A percentile compares a stretch with the other conserved stretches of the same genome.
Conservation (phyloP, 1,284 basidiomycete genomes). For the Cutaneotrichosporon sp. region DNA sequence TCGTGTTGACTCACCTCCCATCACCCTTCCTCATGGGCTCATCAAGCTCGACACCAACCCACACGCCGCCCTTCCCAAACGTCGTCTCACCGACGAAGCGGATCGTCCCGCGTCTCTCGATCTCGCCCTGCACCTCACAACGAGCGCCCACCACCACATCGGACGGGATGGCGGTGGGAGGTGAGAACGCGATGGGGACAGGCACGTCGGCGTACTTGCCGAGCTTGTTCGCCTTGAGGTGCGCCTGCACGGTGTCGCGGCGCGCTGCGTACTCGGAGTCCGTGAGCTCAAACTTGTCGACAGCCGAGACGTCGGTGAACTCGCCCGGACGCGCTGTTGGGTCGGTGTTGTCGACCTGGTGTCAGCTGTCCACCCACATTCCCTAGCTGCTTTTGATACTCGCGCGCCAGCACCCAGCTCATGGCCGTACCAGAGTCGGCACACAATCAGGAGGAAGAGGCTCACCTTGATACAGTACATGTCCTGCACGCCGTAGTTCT, state of each 20-base stretch:
- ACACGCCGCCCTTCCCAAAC: slow-evolving; percentile 65
- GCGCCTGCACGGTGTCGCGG: slow-evolving; percentile 84
- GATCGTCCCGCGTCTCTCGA: slow-evolving; percentile 77
- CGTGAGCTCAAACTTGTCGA: slow-evolving; percentile 89
- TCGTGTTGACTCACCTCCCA: slow-evolving; percentile 68
- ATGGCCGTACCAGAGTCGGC: background rate
- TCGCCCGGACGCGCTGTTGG: slow-evolving; percentile 61
- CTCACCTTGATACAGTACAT: slow-evolving; percentile 63
- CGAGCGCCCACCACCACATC: slow-evolving; percentile 62
- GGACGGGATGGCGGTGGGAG: slow-evolving; percentile 28
- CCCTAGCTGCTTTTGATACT: background rate
- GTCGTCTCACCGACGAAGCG: slow-evolving; percentile 77
- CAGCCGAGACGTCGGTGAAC: slow-evolving; percentile 76
- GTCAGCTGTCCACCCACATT: background rate
- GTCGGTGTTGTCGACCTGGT: slow-evolving; percentile 73
- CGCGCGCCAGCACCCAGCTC: too few species aligned
- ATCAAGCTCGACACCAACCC: slow-evolving; percentile 95
- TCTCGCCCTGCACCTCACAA: slow-evolving; percentile 71
- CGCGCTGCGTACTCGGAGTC: slow-evolving; percentile 77
- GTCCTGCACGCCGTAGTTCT: slow-evolving; percentile 65
- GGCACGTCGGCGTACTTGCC: slow-evolving; percentile 72
- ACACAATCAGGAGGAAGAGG: background rate
- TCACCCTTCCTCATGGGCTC: slow-evolving; percentile 96
- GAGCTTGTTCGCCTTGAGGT: slow-evolving; percentile 83
- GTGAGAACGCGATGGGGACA: slow-evolving; percentile 29